A percentile compares a stretch with the other conserved stretches of the same genome.
Evolutionary conservation across 345 rosid genomes (phyloP).

Genomic region (Populus tremula): DNA sequence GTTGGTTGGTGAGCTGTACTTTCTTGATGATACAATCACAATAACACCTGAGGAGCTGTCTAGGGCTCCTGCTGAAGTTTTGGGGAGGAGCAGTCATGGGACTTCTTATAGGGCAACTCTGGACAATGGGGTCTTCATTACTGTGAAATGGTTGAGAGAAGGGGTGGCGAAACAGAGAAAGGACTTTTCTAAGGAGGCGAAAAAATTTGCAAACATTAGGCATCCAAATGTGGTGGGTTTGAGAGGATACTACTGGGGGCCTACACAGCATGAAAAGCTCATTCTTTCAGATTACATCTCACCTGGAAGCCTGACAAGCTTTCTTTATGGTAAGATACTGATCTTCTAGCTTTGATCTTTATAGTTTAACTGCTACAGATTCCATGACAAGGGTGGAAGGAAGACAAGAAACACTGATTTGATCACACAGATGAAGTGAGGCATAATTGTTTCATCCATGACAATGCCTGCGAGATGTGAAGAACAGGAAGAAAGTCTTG

Average conservation of each 20-base stretch:
- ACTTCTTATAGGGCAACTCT: slow-evolving; percentile 92
- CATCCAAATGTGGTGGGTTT: slow-evolving; percentile 97
- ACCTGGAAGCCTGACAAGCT: slow-evolving; percentile 96
- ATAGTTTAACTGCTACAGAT: neutral
- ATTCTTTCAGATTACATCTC: slow-evolving; percentile 89
- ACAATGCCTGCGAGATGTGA: neutral
- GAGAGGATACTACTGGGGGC: slow-evolving; percentile 99
- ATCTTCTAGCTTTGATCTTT: neutral
- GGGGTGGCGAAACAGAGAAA: slow-evolving; percentile 96
- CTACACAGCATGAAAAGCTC: slow-evolving; percentile 96
- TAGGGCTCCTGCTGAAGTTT: slow-evolving; percentile 94
- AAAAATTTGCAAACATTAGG: slow-evolving; percentile 87
- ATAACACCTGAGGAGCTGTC: slow-evolving; percentile 93
- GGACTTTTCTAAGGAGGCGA: slow-evolving; percentile 96
- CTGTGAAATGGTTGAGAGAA: slow-evolving; percentile 97
- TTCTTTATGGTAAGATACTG: slow-evolving; percentile 73
- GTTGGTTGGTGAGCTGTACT: slow-evolving; percentile 82
- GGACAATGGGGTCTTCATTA: slow-evolving; percentile 78
- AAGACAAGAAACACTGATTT: too few species aligned
- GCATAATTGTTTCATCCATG: neutral
- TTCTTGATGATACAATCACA: slow-evolving; percentile 83
- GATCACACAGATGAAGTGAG: neutral
- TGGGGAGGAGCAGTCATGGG: slow-evolving; percentile 98
- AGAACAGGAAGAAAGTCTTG: neutral
- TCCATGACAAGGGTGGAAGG: neutral